Conservation (phyloP, 805 yeast species). For the Zygosaccharomyces gambellarensis region DNA sequence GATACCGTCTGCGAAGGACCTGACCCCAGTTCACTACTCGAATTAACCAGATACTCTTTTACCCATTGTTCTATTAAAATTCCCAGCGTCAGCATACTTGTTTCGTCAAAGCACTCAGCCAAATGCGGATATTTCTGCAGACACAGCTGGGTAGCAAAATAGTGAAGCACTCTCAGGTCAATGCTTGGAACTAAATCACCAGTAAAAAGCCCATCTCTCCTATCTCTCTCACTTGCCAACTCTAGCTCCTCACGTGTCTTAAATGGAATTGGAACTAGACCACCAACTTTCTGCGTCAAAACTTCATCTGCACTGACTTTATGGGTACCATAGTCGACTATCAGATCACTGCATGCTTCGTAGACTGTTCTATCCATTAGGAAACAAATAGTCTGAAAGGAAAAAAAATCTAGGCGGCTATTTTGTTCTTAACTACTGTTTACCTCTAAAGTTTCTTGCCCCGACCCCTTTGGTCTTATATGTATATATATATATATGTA, state of each 20-base stretch:
- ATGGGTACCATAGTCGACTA: slow-evolving; percentile 24
- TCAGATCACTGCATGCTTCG: slow-evolving; percentile 30
- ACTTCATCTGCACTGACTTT: slow-evolving; percentile 33
- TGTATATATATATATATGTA: too few relatives aligned
- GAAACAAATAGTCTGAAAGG: neutral
- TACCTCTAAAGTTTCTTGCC: too few relatives aligned
- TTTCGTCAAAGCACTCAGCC: slow-evolving; percentile 34
- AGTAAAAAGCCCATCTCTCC: slow-evolving; percentile 24
- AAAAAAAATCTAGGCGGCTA: slow-evolving; percentile 1
- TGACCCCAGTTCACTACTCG: slow-evolving; percentile 8
- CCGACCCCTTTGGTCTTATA: too few relatives aligned
- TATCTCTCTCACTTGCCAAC: slow-evolving; percentile 19
- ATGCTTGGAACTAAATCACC: slow-evolving; percentile 29
- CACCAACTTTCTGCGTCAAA: slow-evolving; percentile 24
- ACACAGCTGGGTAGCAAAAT: slow-evolving; percentile 33
- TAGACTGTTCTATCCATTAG: slow-evolving; percentile 29
- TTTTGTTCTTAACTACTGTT: neutral
- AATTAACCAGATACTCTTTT: slow-evolving; percentile 24
- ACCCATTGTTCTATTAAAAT: slow-evolving; percentile 38
- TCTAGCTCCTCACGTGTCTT: slow-evolving; percentile 29
- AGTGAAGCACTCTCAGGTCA: slow-evolving; percentile 36
- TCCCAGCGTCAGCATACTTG: slow-evolving; percentile 36
- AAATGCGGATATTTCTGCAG: slow-evolving; percentile 30
- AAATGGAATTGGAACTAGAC: slow-evolving; percentile 32
- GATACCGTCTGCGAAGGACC: slow-evolving; percentile 24